Evolutionary conservation across 352 stramenopile species (phyloP).

Genomic region (Aphanomyces euteiches): DNA sequence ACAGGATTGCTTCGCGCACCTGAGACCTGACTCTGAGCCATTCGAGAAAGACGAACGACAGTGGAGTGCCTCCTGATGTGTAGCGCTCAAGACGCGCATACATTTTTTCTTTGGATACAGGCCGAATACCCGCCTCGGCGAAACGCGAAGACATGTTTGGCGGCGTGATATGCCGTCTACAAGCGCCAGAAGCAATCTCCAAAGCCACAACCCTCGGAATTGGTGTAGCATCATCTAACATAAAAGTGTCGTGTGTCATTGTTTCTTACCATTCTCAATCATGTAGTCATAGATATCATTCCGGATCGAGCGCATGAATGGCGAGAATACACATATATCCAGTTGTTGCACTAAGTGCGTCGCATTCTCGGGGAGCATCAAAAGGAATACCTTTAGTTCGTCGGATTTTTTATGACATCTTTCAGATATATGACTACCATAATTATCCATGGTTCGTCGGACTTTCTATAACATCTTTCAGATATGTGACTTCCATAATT

Average conservation of each 20-base stretch:
- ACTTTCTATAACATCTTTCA: too few relatives aligned
- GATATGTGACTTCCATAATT: background rate
- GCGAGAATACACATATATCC: background rate
- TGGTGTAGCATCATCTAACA: background rate
- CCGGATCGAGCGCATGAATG: background rate
- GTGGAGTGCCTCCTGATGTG: background rate
- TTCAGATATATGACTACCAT: background rate
- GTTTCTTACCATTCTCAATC: slow-evolving; percentile 1
- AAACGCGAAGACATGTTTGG: background rate
- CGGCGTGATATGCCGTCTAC: background rate
- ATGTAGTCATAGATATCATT: background rate
- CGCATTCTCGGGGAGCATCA: slow-evolving; percentile 2
- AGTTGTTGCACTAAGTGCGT: background rate
- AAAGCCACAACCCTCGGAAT: background rate
- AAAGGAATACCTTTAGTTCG: background rate
- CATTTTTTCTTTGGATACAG: background rate
- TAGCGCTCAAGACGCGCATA: background rate
- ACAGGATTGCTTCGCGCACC: background rate
- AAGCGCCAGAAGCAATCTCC: background rate
- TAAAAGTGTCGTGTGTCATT: background rate
- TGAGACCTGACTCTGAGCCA: background rate
- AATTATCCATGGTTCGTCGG: background rate
- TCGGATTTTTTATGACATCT: background rate
- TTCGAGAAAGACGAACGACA: background rate
- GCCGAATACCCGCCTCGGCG: background rate